Evolutionary conservation across 148 eudicot genomes (phyloP).

Genomic region (Cornus suecica): DNA sequence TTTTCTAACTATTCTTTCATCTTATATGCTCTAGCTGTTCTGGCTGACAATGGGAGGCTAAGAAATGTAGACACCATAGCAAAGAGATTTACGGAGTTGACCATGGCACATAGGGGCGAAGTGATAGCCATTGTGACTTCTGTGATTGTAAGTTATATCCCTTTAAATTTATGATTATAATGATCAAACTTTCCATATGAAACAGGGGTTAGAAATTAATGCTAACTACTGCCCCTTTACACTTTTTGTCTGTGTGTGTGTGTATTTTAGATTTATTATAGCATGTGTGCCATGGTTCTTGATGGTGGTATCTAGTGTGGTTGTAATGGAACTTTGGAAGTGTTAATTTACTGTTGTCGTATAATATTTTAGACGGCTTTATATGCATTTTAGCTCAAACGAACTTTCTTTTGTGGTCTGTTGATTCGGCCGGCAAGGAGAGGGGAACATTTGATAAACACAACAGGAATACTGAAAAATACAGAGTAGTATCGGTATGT

Average conservation of each 20-base stretch:
- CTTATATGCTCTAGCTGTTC: slow-evolving; percentile 37
- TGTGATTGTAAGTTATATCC: slow-evolving; percentile 66
- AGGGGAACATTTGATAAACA: not conserved
- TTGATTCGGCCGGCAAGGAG: not conserved
- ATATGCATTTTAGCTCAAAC: not conserved
- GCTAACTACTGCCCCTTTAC: too few relatives aligned
- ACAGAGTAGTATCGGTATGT: not conserved
- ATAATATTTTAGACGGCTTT: not conserved
- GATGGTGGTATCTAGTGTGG: not conserved
- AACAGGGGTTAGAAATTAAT: too few relatives aligned
- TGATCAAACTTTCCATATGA: not conserved
- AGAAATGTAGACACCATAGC: slow-evolving; percentile 50
- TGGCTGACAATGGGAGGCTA: slow-evolving; percentile 87
- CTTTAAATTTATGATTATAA: too few relatives aligned
- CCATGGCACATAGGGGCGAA: slow-evolving; percentile 92
- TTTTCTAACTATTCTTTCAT: not conserved
- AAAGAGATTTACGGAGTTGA: slow-evolving; percentile 69
- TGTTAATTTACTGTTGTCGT: not conserved
- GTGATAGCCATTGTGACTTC: slow-evolving; percentile 70
- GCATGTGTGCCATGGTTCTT: not conserved
- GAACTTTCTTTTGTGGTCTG: not conserved
- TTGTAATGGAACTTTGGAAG: not conserved
- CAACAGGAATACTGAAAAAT: not conserved
- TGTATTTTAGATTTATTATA: not conserved
- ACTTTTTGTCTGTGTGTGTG: too few relatives aligned